Evolutionary conservation across 2,329 filamentous ascomycete genomes (phyloP).

Genomic region (Sporothrix humicola): DNA sequence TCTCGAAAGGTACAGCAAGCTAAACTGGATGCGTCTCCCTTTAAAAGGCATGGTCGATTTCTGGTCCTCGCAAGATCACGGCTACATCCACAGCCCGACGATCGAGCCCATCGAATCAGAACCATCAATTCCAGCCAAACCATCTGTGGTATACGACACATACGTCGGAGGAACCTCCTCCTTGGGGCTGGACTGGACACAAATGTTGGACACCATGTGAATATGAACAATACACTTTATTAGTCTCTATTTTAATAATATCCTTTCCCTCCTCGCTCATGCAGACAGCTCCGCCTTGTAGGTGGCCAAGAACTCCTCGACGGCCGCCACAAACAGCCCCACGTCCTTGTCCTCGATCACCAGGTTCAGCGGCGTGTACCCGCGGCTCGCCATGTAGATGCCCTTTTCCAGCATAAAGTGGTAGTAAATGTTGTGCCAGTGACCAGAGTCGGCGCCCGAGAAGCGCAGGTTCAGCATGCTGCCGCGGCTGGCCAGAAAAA

Average conservation of each 20-base stretch:
- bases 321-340: slow-evolving; percentile 37
- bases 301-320: slow-evolving; percentile 31
- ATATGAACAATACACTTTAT: no score
- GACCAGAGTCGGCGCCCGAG: slow-evolving; percentile 44
- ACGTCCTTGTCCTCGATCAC: slow-evolving; percentile 39
- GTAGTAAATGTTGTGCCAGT: slow-evolving; percentile 39
- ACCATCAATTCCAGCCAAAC: no score
- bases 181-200: no score
- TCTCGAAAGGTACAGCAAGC: not conserved
- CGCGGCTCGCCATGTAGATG: slow-evolving; percentile 41
- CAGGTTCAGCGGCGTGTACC: slow-evolving; percentile 39
- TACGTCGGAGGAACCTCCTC: no score
- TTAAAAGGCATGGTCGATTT: not conserved
- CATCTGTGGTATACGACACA: no score
- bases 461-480: slow-evolving; percentile 47
- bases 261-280: not conserved
- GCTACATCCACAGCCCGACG: not conserved
- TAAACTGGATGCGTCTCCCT: not conserved
- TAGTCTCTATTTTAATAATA: no score
- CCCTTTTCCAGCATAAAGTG: slow-evolving; percentile 41
- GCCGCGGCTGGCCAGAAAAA: slow-evolving; percentile 41
- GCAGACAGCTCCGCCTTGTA: slow-evolving; percentile 28
- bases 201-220: no score
- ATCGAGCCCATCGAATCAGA: not conserved
- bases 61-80: not conserved